These are phyloP conservation scores for Plantago ovata DNA, from an alignment of 257 asterid species.

Conservation along the genomic window DNA sequence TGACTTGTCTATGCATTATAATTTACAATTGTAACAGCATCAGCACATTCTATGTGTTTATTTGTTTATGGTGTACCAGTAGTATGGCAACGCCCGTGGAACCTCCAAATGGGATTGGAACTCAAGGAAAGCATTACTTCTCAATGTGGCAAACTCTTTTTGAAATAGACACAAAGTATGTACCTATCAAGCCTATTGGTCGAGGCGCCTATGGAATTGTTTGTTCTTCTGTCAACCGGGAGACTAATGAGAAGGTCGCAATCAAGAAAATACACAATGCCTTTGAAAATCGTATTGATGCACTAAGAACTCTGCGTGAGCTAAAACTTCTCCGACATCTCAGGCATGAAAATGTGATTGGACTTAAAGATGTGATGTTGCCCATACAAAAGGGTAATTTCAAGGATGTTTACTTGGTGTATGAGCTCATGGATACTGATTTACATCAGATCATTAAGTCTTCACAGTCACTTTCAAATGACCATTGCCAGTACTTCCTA, in stretches of 20 bases:
- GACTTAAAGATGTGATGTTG: constrained; percentile 57
- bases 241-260: constrained; percentile 61
- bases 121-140: constrained; percentile 53
- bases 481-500: constrained; percentile 65
- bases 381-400: constrained; percentile 55
- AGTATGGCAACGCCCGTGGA: constrained; percentile 72
- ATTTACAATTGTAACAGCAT: neutral
- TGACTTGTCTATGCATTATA: neutral
- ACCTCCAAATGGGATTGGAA: constrained; percentile 55
- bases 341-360: constrained; percentile 61
- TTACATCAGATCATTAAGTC: constrained; percentile 64
- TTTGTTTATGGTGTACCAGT: constrained; percentile 13
- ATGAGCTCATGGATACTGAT: constrained; percentile 25
- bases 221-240: constrained; percentile 57
- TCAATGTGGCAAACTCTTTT: constrained; percentile 66
- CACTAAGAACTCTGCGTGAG: constrained; percentile 58
- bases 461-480: constrained; percentile 52
- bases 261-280: constrained; percentile 61
- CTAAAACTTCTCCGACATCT: constrained; percentile 65
- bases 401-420: constrained; percentile 61
- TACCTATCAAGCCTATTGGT: constrained; percentile 67
- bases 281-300: constrained; percentile 60
- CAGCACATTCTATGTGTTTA: constrained; percentile 5
- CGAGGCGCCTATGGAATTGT: constrained; percentile 73
- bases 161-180: constrained; percentile 59